Conservation (phyloP, 306 rosid genomes). For the Herpetospermum pedunculosum region DNA sequence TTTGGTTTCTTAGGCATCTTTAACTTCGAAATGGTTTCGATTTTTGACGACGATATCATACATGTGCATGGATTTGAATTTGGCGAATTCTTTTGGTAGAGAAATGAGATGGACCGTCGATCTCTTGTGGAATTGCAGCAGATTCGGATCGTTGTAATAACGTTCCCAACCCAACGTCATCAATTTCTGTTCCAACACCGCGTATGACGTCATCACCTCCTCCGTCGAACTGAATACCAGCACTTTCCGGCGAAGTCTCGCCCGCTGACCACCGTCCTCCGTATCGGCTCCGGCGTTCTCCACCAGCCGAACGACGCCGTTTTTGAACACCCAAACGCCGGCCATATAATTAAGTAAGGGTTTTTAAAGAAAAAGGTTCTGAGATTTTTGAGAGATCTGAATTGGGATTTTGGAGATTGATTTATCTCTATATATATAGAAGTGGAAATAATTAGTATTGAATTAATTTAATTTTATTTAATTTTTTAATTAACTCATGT, state of each 20-base stretch:
- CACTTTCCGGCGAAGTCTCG: conserved; percentile 41
- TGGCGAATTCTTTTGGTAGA: conserved; percentile 66
- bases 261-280: conserved; percentile 16
- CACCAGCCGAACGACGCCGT: conserved; percentile 72
- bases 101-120: conserved; percentile 80
- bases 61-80: conserved; percentile 88
- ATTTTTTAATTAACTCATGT: background rate
- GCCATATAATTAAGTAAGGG: conserved; percentile 30
- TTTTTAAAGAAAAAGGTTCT: background rate
- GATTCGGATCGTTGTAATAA: conserved; percentile 77
- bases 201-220: conserved; percentile 56
- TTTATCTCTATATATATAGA: background rate
- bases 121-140: conserved; percentile 77
- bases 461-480: background rate
- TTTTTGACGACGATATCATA: conserved; percentile 90
- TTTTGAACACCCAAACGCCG: conserved; percentile 91
- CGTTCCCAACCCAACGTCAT: conserved; percentile 73
- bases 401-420: background rate
- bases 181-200: conserved; percentile 43
- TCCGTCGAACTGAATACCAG: conserved; percentile 50
- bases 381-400: background rate
- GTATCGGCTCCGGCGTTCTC: conserved; percentile 56
- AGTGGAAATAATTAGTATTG: background rate
- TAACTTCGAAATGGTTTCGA: conserved; percentile 61
- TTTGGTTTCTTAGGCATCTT: too few relatives aligned